phyloP scores from a whole-genome alignment of 1,284 basidiomycete genomes.

The Apiotrichum veenhuisii region DNA sequence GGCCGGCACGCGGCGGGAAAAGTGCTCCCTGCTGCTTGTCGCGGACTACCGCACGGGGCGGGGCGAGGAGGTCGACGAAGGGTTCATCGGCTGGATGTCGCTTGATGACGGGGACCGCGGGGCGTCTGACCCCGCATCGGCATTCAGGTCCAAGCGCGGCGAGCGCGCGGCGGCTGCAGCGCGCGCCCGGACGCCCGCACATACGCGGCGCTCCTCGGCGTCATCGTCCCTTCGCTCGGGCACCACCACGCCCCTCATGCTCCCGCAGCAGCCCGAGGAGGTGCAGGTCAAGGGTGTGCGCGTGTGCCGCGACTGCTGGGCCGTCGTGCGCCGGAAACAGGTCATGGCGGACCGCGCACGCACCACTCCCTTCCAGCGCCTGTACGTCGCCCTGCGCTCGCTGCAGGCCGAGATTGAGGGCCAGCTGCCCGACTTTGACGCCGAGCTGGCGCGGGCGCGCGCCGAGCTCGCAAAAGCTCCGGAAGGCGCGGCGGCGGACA shows the following conservation, averaged over 20 bases:
- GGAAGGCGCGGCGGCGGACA: conserved; percentile 25
- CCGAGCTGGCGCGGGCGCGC: conserved; percentile 56
- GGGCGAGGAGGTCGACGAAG: conserved; percentile 80
- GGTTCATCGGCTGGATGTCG: conserved; percentile 64
- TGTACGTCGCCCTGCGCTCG: conserved; percentile 69
- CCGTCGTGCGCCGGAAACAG: conserved; percentile 71
- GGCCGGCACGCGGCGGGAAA: conserved; percentile 57
- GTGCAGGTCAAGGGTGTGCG: conserved; percentile 78
- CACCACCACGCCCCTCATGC: conserved; percentile 13
- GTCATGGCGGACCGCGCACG: conserved; percentile 66
- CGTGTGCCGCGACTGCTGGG: conserved; percentile 76
- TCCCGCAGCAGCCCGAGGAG: conserved; percentile 54
- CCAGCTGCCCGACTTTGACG: conserved; percentile 66
- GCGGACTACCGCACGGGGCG: conserved; percentile 67
- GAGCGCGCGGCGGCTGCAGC: background rate
- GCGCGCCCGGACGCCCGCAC: background rate
- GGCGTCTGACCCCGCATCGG: conserved; percentile 20
- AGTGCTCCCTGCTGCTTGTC: conserved; percentile 74
- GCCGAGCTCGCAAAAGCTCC: background rate
- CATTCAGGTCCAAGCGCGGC: background rate
- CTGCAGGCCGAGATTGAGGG: conserved; percentile 75
- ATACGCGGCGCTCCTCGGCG: background rate
- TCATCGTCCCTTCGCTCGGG: background rate
- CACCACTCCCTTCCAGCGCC: conserved; percentile 61
- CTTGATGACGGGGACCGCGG: conserved; percentile 47